Conservation (phyloP, 1,284 basidiomycete species). For the Tausonia pullulans region DNA sequence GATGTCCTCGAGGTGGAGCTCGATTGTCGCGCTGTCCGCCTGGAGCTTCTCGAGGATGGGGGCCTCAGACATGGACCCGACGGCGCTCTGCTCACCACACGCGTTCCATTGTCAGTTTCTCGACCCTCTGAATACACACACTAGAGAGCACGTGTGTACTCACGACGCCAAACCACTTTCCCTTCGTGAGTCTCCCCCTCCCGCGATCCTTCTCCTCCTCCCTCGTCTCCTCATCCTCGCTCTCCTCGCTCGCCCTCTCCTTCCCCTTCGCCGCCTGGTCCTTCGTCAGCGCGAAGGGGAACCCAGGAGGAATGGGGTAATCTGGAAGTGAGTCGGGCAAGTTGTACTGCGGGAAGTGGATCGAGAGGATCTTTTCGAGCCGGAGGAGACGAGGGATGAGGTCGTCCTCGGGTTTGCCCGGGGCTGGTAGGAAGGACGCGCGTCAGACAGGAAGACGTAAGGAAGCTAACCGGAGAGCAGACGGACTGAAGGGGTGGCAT, state of each 20-base stretch:
- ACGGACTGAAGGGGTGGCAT: slow-evolving; percentile 16
- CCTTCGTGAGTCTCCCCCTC: slow-evolving; percentile 14
- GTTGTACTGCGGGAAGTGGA: slow-evolving; percentile 17
- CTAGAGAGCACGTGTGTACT: not conserved
- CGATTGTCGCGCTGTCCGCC: slow-evolving; percentile 28
- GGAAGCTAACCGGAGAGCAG: not conserved
- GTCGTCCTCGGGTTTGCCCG: slow-evolving; percentile 17
- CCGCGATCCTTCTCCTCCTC: slow-evolving; percentile 16
- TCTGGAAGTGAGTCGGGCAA: not conserved
- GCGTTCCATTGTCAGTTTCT: not conserved
- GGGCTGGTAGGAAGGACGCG: slow-evolving; percentile 2
- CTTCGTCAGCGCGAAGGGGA: not conserved
- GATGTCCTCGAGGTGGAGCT: slow-evolving; percentile 29
- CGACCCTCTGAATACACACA: not conserved
- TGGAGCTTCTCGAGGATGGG: slow-evolving; percentile 19
- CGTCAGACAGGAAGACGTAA: not conserved
- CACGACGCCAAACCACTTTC: slow-evolving; percentile 18
- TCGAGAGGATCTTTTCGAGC: slow-evolving; percentile 17
- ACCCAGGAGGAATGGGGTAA: slow-evolving; percentile 1
- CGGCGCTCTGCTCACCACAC: slow-evolving; percentile 8
- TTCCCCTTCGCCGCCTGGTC: not conserved
- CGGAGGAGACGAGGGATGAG: slow-evolving; percentile 10
- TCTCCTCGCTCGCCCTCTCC: slow-evolving; percentile 2
- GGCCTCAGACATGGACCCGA: slow-evolving; percentile 13
- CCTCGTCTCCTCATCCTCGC: slow-evolving; percentile 14